Conservation (phyloP, 1,139 yeast species). For the Geotrichum macrosporum region DNA sequence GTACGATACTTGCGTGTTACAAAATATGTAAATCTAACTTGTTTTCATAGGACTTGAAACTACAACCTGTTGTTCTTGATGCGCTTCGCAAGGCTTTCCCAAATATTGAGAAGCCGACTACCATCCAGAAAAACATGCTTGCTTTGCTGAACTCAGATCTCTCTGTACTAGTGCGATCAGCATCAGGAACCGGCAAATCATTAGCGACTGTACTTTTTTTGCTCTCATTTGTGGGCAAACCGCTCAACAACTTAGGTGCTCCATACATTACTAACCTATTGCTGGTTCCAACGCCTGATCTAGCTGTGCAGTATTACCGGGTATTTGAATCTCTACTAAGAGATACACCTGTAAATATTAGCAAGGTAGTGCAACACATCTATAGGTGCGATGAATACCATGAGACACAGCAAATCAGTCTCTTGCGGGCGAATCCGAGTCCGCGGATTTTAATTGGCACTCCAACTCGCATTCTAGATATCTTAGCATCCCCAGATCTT, state of each 20-base stretch:
- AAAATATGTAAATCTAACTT: too few relatives aligned
- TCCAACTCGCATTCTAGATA: constrained; percentile 80
- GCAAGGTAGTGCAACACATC: constrained; percentile 44
- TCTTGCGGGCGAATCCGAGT: constrained; percentile 58
- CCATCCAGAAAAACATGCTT: constrained; percentile 34
- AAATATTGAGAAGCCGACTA: constrained; percentile 28
- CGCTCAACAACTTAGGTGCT: not conserved
- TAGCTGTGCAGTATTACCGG: constrained; percentile 67
- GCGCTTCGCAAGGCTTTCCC: constrained; percentile 22
- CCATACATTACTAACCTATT: constrained; percentile 41
- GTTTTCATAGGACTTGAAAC: constrained; percentile 25
- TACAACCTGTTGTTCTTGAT: constrained; percentile 21
- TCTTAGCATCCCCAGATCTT: constrained; percentile 40
- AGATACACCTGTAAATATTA: constrained; percentile 45
- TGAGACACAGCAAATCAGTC: constrained; percentile 62
- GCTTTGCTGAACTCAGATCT: constrained; percentile 33
- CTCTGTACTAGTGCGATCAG: constrained; percentile 31
- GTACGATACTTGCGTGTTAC: too few relatives aligned
- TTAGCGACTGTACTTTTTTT: constrained; percentile 30
- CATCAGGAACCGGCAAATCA: constrained; percentile 34
- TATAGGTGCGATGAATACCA: constrained; percentile 80
- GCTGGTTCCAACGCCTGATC: constrained; percentile 76
- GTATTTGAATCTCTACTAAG: constrained; percentile 37
- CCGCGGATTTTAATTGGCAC: constrained; percentile 83
- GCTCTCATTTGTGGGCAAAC: constrained; percentile 21